Percentiles rank a stretch among this genome's conserved stretches.
Conservation (phyloP, 352 stramenopile species). For the Globisporangium canariense region DNA sequence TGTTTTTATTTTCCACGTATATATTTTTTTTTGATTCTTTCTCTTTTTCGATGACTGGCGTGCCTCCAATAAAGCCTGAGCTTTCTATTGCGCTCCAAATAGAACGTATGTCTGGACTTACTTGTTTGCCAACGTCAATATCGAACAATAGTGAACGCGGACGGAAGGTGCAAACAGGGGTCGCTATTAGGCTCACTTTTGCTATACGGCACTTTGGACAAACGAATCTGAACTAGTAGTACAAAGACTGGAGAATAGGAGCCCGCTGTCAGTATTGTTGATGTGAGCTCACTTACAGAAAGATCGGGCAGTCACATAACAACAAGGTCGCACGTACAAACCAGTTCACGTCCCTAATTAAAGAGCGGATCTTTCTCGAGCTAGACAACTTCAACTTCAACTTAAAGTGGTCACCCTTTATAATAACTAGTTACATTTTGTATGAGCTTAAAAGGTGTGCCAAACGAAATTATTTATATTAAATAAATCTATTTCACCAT, state of each 20-base stretch:
- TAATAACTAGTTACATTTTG: not conserved
- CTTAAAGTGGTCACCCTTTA: not conserved
- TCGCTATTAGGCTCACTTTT: too few species aligned
- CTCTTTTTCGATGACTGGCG: conserved; percentile 1
- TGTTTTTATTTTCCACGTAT: not conserved
- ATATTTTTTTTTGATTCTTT: not conserved
- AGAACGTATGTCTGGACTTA: not conserved
- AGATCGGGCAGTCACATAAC: not conserved
- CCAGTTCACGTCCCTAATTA: not conserved
- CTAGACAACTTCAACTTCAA: not conserved
- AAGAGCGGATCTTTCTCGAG: not conserved
- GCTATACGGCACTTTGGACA: too few species aligned
- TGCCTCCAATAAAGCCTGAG: not conserved
- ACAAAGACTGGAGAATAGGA: too few species aligned
- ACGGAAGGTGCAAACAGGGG: too few species aligned
- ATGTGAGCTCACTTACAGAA: not conserved
- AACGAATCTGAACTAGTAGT: too few species aligned
- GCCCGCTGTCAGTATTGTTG: too few species aligned
- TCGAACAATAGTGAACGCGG: not conserved
- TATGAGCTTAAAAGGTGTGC: not conserved
- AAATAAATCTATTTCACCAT: too few species aligned
- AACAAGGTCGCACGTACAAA: not conserved
- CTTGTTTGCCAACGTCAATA: not conserved
- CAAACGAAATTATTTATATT: not conserved
- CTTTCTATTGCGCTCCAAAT: conserved; percentile 1